Conservation (phyloP, 192 early-diverging fungal genomes). For the Nowakowskiella sp. region DNA sequence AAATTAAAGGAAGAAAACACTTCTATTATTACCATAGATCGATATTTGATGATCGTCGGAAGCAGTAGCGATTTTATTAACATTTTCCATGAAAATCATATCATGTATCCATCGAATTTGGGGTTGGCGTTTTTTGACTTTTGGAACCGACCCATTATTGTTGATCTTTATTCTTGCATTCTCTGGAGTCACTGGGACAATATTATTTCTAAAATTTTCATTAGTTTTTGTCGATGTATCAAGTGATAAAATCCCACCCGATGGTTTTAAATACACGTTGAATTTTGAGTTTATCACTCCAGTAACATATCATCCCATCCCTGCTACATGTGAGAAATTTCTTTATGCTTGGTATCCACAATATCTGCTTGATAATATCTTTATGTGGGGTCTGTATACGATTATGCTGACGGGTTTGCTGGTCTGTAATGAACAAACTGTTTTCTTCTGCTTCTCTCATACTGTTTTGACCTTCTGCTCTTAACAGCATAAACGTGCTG, state of each 20-base stretch:
- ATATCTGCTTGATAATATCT: constrained; percentile 32
- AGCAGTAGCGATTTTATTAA: constrained; percentile 34
- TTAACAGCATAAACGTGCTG: constrained; percentile 44
- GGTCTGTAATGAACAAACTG: constrained; percentile 19
- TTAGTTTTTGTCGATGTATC: constrained; percentile 13
- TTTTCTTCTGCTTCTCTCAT: constrained; percentile 41
- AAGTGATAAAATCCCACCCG: constrained; percentile 18
- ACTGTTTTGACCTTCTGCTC: constrained; percentile 35
- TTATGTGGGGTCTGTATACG: constrained; percentile 29
- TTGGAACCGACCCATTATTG: neutral
- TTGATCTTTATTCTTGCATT: constrained; percentile 8
- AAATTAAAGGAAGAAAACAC: constrained; percentile 7
- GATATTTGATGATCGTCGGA: constrained; percentile 46
- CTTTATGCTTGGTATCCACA: constrained; percentile 15
- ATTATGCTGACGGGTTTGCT: neutral
- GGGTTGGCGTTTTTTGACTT: neutral
- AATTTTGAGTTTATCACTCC: constrained; percentile 41
- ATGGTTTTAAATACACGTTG: constrained; percentile 29
- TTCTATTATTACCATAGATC: constrained; percentile 31
- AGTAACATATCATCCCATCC: constrained; percentile 41
- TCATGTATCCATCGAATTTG: constrained; percentile 39
- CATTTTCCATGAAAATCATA: constrained; percentile 23
- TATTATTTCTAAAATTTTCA: constrained; percentile 2
- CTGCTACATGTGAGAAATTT: constrained; percentile 34
- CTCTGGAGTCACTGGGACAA: neutral